Base-by-base conservation (phyloP, 768 basidiomycete genomes). In the Leccinum fibrillosum region DNA sequence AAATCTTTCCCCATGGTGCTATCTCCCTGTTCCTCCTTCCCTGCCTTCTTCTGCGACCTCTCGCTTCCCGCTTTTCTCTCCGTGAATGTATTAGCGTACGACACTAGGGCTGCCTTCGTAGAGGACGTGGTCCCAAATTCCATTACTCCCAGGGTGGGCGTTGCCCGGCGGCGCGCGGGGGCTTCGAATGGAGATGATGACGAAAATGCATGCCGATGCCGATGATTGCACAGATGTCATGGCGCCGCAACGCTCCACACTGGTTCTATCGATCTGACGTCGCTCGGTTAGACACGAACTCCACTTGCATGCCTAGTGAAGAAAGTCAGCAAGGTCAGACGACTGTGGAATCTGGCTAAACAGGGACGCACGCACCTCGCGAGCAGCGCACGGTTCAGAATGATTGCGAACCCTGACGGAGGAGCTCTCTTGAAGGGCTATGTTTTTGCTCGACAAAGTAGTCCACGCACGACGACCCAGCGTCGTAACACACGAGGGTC, bases 91-190 rank as follows among this genome's bases (percentile, higher is more conserved):
- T 37, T 64, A 69, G 72, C 72, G 73, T 55, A 64, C 72, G 19
- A 72, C 71, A 6, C 59, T 72, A 50, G 71, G 71, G 48, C 51
- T 72, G 30, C 69, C 72, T 60, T 65, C 61, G 52, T 72, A 72
- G 56, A 70, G 47, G 50, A 37, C 54, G 50, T 45, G 45, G 35
- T 54, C 34, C 25, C 25, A 32, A 52, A 53, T 53, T 57, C 50
- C 28, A n/a, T 39, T 53, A 45, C 53, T 25, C 45, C 53, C 58
- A 52, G 61, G 59, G 56, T 51, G 50, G 30, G 17, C 47, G 35
- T 35, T 35, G 34, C 34, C 35, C 35, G 35, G 15, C 15, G 15
- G 35, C 15, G 35, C 35, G 15, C 34, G 35, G 6, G 60, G 35
- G 48, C 37, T 51, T 51, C 4, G 12, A 35, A 35, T 15, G 13